Evolutionary conservation across 306 rosid genomes (phyloP).

Genomic region (Cucumis sativus): Cucumber_9930_V3 NC_026656.2:6443001-6443500

Average conservation of each 20-base stretch:
- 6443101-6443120: conserved; percentile 29
- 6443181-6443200: conserved; percentile 28
- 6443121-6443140: conserved; percentile 36
- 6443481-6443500: not conserved
- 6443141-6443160: conserved; percentile 62
- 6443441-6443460: not conserved
- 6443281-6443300: not conserved
- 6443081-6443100: conserved; percentile 20
- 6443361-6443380: conserved; percentile 29
- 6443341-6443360: conserved; percentile 23
- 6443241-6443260: conserved; percentile 11
- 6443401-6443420: conserved; percentile 6
- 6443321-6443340: conserved; percentile 20
- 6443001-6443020: conserved; percentile 19
- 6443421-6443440: not conserved
- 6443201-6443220: conserved; percentile 13
- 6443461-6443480: not conserved
- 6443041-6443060: conserved; percentile 57
- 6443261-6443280: not conserved
- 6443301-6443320: conserved; percentile 13
- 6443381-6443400: conserved; percentile 18
- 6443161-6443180: conserved; percentile 62
- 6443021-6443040: conserved; percentile 23
- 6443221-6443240: not conserved
- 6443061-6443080: conserved; percentile 35